phyloP scores from a whole-genome alignment of 106 monocot species.

The Platanthera zijinensis region DNA sequence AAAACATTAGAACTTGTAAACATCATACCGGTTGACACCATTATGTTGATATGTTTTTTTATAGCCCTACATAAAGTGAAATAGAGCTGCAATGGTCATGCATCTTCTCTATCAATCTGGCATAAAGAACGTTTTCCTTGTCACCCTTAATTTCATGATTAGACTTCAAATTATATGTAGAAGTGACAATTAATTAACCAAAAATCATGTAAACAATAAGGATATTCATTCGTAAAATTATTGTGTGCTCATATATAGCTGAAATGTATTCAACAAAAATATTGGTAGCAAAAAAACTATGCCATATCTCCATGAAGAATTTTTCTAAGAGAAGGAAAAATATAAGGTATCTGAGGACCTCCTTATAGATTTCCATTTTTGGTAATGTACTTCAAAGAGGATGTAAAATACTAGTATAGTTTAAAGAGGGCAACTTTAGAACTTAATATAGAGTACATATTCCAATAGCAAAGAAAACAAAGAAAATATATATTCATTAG shows the following conservation, averaged over 20 bases:
- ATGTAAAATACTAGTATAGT: neutral
- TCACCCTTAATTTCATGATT: neutral
- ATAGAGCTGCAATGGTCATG: neutral
- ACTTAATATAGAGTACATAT: neutral
- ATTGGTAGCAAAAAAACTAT: neutral
- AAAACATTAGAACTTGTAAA: too few relatives aligned
- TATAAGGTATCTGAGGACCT: neutral
- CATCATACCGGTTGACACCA: neutral
- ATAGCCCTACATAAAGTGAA: neutral
- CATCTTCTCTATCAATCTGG: neutral
- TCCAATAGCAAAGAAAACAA: constrained; percentile 4
- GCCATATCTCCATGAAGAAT: neutral
- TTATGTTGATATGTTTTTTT: neutral
- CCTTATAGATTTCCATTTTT: neutral
- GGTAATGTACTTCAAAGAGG: neutral
- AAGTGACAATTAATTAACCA: neutral
- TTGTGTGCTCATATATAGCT: neutral
- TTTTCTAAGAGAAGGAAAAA: too few relatives aligned
- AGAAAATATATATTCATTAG: constrained; percentile 3
- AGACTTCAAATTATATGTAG: neutral
- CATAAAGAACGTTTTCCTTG: too few relatives aligned
- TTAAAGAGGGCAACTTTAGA: neutral
- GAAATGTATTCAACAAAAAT: neutral
- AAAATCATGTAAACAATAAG: neutral
- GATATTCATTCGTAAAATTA: neutral